Evolutionary conservation across 805 yeast genomes (phyloP).

Genomic region (Yamadazyma takamatsuzukensis): DNA sequence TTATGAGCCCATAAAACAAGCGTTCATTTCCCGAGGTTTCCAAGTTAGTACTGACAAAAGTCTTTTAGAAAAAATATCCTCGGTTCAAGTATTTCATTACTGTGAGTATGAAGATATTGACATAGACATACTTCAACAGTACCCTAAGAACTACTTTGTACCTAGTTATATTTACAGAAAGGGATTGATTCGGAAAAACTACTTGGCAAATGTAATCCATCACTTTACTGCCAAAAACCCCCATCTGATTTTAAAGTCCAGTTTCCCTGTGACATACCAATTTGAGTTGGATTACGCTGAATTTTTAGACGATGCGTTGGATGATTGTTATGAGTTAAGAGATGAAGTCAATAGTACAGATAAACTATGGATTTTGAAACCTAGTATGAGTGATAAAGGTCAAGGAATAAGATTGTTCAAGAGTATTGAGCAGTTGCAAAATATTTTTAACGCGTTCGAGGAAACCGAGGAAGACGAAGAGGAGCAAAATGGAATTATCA

Average conservation of each 20-base stretch:
- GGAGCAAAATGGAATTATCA: conserved; percentile 62
- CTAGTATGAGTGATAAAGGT: conserved; percentile 96
- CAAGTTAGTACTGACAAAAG: conserved; percentile 19
- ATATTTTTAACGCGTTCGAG: conserved; percentile 81
- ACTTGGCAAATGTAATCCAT: conserved; percentile 78
- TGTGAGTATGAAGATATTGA: conserved; percentile 89
- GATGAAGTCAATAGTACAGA: conserved; percentile 64
- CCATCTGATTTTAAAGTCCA: conserved; percentile 48
- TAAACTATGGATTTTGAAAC: conserved; percentile 85
- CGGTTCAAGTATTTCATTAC: conserved; percentile 58
- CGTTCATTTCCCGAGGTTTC: conserved; percentile 24
- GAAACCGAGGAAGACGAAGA: conserved; percentile 47
- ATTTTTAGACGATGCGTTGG: conserved; percentile 88
- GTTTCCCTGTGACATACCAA: conserved; percentile 73
- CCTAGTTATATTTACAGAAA: conserved; percentile 87
- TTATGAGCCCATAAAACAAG: conserved; percentile 37
- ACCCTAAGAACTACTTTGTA: conserved; percentile 50
- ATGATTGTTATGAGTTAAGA: conserved; percentile 85
- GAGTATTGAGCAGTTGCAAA: conserved; percentile 75
- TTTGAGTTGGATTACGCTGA: conserved; percentile 94
- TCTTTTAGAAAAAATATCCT: conserved; percentile 14
- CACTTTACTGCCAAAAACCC: conserved; percentile 75
- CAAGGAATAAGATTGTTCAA: conserved; percentile 88
- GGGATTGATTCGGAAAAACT: conserved; percentile 88
- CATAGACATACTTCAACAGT: conserved; percentile 55